Evolutionary conservation across 306 rosid species (phyloP).

Genomic region (Carpinus fangiana): DNA sequence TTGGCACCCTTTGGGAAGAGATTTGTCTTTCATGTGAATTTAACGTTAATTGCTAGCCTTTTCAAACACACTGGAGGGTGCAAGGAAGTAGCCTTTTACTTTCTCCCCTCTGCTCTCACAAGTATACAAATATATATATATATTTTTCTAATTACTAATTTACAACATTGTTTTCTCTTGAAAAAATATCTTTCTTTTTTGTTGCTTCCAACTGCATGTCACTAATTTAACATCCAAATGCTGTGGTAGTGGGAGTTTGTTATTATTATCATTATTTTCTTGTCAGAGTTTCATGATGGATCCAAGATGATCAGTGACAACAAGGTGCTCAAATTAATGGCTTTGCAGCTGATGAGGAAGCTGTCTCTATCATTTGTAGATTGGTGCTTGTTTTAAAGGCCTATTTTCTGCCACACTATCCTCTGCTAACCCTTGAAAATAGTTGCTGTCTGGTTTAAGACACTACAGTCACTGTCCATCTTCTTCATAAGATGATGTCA

Average conservation of each 20-base stretch:
- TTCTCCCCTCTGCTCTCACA: neutral
- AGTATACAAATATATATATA: too few relatives aligned
- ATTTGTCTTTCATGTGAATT: too few relatives aligned
- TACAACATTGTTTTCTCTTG: neutral
- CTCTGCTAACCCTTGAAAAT: neutral
- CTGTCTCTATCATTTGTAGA: neutral
- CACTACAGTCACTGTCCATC: neutral
- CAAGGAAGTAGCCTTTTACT: neutral
- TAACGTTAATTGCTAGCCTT: too few relatives aligned
- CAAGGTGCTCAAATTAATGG: neutral
- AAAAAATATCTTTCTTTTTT: neutral
- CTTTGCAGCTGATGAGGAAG: neutral
- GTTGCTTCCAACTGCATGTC: neutral
- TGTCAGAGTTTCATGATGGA: neutral
- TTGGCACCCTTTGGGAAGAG: too few relatives aligned
- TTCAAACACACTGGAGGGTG: too few relatives aligned
- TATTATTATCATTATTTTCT: neutral
- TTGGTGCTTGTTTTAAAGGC: neutral
- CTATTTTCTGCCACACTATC: neutral
- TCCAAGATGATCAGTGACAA: neutral
- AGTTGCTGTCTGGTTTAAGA: neutral
- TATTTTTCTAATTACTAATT: neutral
- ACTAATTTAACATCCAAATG: neutral
- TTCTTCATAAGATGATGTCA: neutral
- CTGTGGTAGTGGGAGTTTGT: neutral